Base-by-base conservation (phyloP, 352 stramenopile species). In the Phytophthora pisi region DNA sequence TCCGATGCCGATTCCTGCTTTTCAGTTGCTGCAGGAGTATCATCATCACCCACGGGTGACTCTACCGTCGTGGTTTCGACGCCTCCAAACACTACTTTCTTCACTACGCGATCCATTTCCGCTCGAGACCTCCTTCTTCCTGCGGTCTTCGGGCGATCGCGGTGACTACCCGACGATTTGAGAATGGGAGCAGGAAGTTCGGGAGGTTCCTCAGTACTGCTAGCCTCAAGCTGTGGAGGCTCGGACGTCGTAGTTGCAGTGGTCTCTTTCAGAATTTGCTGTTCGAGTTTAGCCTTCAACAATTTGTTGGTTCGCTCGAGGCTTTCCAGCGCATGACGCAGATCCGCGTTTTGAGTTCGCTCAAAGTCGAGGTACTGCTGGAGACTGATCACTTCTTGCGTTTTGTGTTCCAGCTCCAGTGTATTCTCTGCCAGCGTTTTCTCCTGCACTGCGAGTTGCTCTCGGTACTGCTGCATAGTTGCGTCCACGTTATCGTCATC, bases 241-340 rank as follows among this genome's bases (percentile, higher is more conserved):
- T 57, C 45, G 3, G 42, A 10, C 20, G 46, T 28, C 18, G 23
- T 47, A 13, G 40, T 77, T 3, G 51, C 60, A 5, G 78, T 60
- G n/a, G 73, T 78, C 50, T 89, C 74, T 51, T 89, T 88, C 13
- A 92, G 23, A 60, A 92, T 90, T 52, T 90, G 84, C 40, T 91
- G 75, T 64, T 91, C 80, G 5, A 92, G 61, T 46, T 84, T 88
- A 1, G 61, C 55, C 49, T 84, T 85, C 28, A 92, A 55, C 15
- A 89, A 61, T 38, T 84, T 88, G 65, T 92, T 91, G 3, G 81
- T 90, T 8, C 82, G 61, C 11, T 75, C 67, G 18, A 91, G 72
- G 23, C 73, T 86, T 61, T 90, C 84, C 4, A 90, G 56, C 0
- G 74, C 69, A 28, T 77, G 71, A 24, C 66, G 70, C 5, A 91